These are phyloP conservation scores for Hemileccinum impolitum DNA, from an alignment of 768 basidiomycete genomes.

Conservation along the genomic window DNA sequence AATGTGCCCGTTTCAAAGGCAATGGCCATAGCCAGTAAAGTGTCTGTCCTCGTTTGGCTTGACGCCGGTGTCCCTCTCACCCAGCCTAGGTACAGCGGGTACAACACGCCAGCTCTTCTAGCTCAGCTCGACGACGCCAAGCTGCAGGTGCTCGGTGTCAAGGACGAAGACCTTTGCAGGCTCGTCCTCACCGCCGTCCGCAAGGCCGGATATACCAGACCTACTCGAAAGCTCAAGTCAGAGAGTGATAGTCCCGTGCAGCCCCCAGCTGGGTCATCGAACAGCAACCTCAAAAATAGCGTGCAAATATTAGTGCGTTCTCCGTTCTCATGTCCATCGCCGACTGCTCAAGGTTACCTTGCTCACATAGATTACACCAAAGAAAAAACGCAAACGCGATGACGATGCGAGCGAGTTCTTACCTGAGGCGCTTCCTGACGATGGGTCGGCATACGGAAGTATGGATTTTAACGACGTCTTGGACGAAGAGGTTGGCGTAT, in stretches of 20 bases:
- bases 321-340: background rate
- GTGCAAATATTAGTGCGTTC: conserved; percentile 31
- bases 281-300: conserved; percentile 15
- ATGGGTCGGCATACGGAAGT: conserved; percentile 47
- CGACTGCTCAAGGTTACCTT: conserved; percentile 1
- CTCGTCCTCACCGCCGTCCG: conserved; percentile 55
- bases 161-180: conserved; percentile 63
- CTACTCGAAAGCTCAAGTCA: conserved; percentile 17
- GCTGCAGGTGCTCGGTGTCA: conserved; percentile 55
- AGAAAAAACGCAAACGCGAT: conserved; percentile 46
- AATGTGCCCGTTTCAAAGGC: conserved; percentile 60
- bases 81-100: conserved; percentile 61
- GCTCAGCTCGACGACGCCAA: conserved; percentile 55
- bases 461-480: conserved; percentile 71
- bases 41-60: conserved; percentile 41
- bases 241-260: background rate
- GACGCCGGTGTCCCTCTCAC: conserved; percentile 3
- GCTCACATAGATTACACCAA: conserved; percentile 41
- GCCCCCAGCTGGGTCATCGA: conserved; percentile 6
- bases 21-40: conserved; percentile 66
- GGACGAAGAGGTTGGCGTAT: conserved; percentile 60
- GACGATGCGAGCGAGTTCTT: conserved; percentile 56
- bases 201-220: conserved; percentile 55
- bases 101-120: conserved; percentile 59
- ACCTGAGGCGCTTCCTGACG: conserved; percentile 48